Evolutionary conservation across 805 yeast species (phyloP), one percentile per base, ranked within the genome.

Genomic region (Wickerhamomyces ciferrii): DNA sequence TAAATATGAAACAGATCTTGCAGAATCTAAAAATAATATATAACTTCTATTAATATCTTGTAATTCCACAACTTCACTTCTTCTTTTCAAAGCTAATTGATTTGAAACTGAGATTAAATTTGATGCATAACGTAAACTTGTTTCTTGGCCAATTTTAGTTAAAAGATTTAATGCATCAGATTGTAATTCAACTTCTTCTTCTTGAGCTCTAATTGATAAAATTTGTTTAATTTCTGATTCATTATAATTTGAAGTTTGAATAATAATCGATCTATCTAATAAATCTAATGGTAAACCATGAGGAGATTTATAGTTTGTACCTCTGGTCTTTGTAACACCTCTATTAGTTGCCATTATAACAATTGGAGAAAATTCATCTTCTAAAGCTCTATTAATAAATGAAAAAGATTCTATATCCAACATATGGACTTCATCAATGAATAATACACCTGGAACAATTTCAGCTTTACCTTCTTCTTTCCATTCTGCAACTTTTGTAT

Each of bases 391-490:
- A 71, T 94, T 94, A 57, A 94, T 79, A 67, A 87, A 94, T 17
- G 98, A 87, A 63, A 94, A 94, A 60, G 96, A 84, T 68, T 94
- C 99, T 59, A 94, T 85, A 67, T 94, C 99, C 53, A 94, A 80
- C 98, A 94, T 94, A 69, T 94, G 96, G 43, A 91, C 97, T 71
- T 94, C 99, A 68, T 94, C 99, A 56, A 94, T 90, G 67, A 94
- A 94, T 56, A 94, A 73, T 17, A 94, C 99, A 58, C 99, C 99
- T 14, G 99, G 98, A 38, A 89, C 89, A 53, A 94, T 89, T 65
- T 92, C 95, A 11, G 99, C 99, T 67, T 94, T 94, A 49, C 99
- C 98, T 74, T 94, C 98, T 70, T 94, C 98, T 60, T 87, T 89
- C 96, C 97, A 94, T 69, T 94, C 97, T 19, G 95, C 96, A 44